Evolutionary conservation across 106 monocot genomes (phyloP), one percentile per base, ranked within the genome.

Genomic region (Dioscorea dumetorum): DNA sequence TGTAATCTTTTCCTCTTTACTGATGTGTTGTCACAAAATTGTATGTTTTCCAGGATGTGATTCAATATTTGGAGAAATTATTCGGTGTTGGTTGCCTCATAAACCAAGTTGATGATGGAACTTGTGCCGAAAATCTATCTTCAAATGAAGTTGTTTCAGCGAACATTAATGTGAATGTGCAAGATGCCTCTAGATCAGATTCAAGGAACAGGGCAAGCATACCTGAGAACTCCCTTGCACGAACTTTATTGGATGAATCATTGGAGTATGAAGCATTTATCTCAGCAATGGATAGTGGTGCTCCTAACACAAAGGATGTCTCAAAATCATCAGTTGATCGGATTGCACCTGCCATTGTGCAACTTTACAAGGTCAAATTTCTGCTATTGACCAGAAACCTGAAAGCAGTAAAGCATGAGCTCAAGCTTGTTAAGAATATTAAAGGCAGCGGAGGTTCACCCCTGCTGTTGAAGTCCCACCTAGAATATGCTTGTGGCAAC

Each of bases 401-500:
- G 33, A 91, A 97, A 76, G 86, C 77, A 31, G 87, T 86, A 33
- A 92, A 92, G 68, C 86, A 84, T 59, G 97, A 97, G 72, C 66
- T 92, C 20, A 97, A 97, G 67, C 73, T 89, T 62, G 86, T 86
- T 22, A 87, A 89, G 84, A 90, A 89, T 52, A 69, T 83, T 74
- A 83, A 79, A 70, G 83, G 88, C 68, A 84, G 82, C 16, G 80
- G 83, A 78, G 95, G 91, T 80, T 97, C 80, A 13, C 92, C 97
- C 0, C 78, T 91, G 23, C 78, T 92, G 5, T 68, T 97, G 70
- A 97, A 97, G 58, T 78, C 91, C 67, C 88, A 97, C 63, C 68
- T 97, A 57, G 97, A 97, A 62, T 97, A 87, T 83, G 74, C 86
- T 17, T 79, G 89, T 78, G 88, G 89, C 6, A 97, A 92, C 72